Evolutionary conservation across 1,139 yeast genomes (phyloP), one percentile per base, ranked within the genome.

Genomic region (Candida albicans): DNA sequence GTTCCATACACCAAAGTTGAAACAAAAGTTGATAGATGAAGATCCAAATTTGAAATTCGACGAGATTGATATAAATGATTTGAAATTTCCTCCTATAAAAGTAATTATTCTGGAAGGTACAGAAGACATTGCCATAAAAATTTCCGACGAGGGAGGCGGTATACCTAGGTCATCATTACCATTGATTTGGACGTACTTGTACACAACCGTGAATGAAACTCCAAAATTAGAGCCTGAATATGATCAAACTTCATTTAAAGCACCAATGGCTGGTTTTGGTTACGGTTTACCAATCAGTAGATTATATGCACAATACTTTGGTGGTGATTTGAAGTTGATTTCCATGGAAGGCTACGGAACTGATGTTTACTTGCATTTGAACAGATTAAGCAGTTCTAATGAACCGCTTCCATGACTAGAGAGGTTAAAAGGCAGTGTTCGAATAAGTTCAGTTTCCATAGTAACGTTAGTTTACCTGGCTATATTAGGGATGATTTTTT

Each of bases 331-430:
- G 64, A 86, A 84, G 58, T 73, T 90, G 57, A 88, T 88, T 47
- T 82, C 90, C 33, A 87, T 89, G 96, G 96, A 89, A 64, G 96
- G 96, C 10, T 89, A 88, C 55, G 97, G 97, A 9, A 90, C 96
- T 1, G 96, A 89, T 62, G 96, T 87, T 1, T 90, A 89, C 58
- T 67, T 90, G 56, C 96, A 89, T 66, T 73, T 89, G 61, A 89
- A 88, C 64, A 56, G 77, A 46, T 68, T 74, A 55, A 66, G 73
- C 49, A 70, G 77, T 51, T 66, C 73, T 8, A 65, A 69, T 47
- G 79, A 74, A 53, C 79, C 79, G 8, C 62, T 74, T 39, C 76
- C 77, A 33, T 73, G 54, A 54, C 42, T 42, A 44, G 41, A 31
- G 14, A 33, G 36, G 24, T 32, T 41, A 38, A 38, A 35, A 35